Conservation (phyloP, 768 basidiomycete genomes). For the Paxillus ammoniavirescens region DNA sequence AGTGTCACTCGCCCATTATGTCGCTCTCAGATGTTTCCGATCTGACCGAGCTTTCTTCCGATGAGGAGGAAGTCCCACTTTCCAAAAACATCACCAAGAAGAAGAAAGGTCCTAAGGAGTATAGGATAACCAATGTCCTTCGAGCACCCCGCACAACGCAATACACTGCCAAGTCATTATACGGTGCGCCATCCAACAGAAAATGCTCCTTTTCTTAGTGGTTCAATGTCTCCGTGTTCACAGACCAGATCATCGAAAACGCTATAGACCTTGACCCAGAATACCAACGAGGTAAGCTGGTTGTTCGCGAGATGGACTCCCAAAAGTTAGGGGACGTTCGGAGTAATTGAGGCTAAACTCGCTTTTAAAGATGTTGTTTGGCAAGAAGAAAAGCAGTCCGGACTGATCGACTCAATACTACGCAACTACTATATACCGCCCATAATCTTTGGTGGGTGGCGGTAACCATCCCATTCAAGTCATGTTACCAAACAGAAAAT, state of each 20-base stretch:
- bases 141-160: slow-evolving; percentile 37
- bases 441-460: slow-evolving; percentile 56
- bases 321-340: background rate
- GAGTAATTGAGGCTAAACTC: background rate
- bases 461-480: background rate
- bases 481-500: background rate
- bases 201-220: background rate
- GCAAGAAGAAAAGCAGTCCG: slow-evolving; percentile 57
- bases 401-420: slow-evolving; percentile 62
- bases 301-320: background rate
- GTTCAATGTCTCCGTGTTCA: background rate
- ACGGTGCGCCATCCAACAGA: slow-evolving; percentile 32
- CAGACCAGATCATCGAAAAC: slow-evolving; percentile 48
- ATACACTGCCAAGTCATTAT: slow-evolving; percentile 43
- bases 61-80: slow-evolving; percentile 36
- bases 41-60: slow-evolving; percentile 45
- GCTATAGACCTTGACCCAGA: slow-evolving; percentile 59
- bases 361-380: slow-evolving; percentile 55
- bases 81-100: slow-evolving; percentile 17
- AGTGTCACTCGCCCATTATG: slow-evolving; percentile 16
- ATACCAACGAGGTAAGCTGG: slow-evolving; percentile 56
- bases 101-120: slow-evolving; percentile 29
- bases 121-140: slow-evolving; percentile 32
- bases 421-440: slow-evolving; percentile 67
- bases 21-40: slow-evolving; percentile 44